Base-by-base conservation (phyloP, 1,284 basidiomycete species). In the Fomes fomentarius region DNA sequence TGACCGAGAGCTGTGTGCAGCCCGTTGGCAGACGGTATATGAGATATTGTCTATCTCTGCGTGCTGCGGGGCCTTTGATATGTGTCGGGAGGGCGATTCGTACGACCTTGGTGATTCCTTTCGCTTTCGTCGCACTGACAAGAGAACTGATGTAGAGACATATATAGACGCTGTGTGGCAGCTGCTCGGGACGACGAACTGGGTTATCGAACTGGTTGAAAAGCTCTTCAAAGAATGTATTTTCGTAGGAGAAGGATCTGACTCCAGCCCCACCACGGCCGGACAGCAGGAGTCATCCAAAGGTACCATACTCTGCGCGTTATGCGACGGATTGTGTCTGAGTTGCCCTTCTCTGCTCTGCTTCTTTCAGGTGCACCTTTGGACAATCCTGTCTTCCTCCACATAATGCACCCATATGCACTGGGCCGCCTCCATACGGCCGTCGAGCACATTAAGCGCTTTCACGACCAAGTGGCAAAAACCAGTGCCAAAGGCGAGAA, bases 131-230 rank as follows among this genome's bases (percentile, higher is more conserved):
- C 7, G 22, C 0, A 11, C 4, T 17, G 22, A 12, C 12, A 2
- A 19, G 38, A 40, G 38, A 19, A 30, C 31, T 45, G 5, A 43
- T n/a, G n/a, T n/a, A 61, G 37, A 41, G 30, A 25, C 4, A 37
- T 38, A n/a, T 52, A 12, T 52, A 91, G 88, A 83, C 50, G 81
- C 83, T 31, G 76, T 84, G 25, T 91, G 89, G 89, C 82, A 87
- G 57, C 74, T 91, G 6, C 78, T 84, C 39, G 79, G 78, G 14
- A 63, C 89, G 39, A 80, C 77, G 1, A 71, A 70, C 15, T 91
- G 87, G 86, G 68, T 81, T 42, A 70, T 89, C 24, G 69, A 71
- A 28, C 82, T 89, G 55, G 60, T 83, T n/a, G 85, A 87, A 66
- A 79, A 72, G 52, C 66, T 91, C 6, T 67, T 89, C 67, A 86